A percentile compares a stretch with the other conserved stretches of the same genome.
These are phyloP conservation scores for Acanthamoeba comandoni DNA, from an alignment of 208 protist genomes.

Conservation along the genomic window DNA sequence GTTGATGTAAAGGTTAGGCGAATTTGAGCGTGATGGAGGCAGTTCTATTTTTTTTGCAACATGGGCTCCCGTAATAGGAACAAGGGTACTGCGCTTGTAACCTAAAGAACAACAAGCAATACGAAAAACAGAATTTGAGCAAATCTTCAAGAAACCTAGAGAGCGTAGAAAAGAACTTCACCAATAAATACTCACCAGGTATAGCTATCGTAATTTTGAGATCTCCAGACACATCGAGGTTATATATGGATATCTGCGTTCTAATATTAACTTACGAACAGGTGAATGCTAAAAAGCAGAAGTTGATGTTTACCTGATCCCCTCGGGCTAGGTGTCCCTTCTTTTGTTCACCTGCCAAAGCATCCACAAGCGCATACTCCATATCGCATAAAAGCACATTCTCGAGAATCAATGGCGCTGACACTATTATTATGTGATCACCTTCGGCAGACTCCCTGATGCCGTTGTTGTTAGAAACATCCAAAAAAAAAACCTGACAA, in stretches of 20 bases:
- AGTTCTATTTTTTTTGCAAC: conserved; percentile 55
- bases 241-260: conserved; percentile 12
- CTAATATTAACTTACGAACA: no score
- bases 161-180: not conserved
- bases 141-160: not conserved
- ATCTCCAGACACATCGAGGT: conserved; percentile 39
- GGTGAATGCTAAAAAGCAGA: no score
- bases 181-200: not conserved
- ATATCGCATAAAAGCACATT: conserved; percentile 69
- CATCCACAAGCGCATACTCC: conserved; percentile 61
- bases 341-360: conserved; percentile 29
- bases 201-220: conserved; percentile 61
- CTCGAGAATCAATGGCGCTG: conserved; percentile 57
- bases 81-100: conserved; percentile 52
- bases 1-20: conserved; percentile 59
- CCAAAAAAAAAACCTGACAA: not conserved
- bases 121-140: not conserved
- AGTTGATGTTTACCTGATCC: not conserved
- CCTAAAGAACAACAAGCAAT: not conserved
- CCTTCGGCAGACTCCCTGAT: conserved; percentile 46
- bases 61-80: conserved; percentile 33
- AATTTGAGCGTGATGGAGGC: conserved; percentile 21
- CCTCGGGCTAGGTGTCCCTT: conserved; percentile 42
- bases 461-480: not conserved
- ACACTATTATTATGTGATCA: conserved; percentile 63